Percentiles rank a stretch among this genome's conserved stretches.
These are phyloP conservation scores for Cladophialophora chaetospira DNA, from an alignment of 2,329 filamentous ascomycete species.

Conservation along the genomic window DNA sequence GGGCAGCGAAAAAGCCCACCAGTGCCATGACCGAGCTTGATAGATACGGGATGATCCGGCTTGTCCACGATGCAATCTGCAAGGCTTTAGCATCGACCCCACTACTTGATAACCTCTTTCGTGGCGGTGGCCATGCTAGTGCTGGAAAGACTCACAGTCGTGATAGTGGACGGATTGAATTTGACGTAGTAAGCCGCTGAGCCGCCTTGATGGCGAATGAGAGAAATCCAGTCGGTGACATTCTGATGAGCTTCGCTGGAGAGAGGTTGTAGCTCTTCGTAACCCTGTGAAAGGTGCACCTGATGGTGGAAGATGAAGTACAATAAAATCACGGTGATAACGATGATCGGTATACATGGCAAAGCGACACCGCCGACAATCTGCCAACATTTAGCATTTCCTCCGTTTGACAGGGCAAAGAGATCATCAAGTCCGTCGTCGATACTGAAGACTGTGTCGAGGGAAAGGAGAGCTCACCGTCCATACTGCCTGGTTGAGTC, in stretches of 20 bases:
- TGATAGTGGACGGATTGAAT: slow-evolving; percentile 1
- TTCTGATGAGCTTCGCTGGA: not conserved
- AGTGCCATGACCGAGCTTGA: slow-evolving; percentile 18
- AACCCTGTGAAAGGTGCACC: not conserved
- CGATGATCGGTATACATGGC: slow-evolving; percentile 14
- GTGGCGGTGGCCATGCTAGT: not conserved
- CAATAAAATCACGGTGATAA: slow-evolving; percentile 5
- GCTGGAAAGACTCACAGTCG: not conserved
- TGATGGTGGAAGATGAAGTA: slow-evolving; percentile 16
- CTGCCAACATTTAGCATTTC: too few relatives aligned
- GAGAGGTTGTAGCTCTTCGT: not conserved
- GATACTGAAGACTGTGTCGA: too few relatives aligned
- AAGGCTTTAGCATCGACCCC: too few relatives aligned
- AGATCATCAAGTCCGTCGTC: too few relatives aligned
- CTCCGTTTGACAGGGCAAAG: too few relatives aligned
- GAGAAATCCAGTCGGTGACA: not conserved
- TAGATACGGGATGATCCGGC: slow-evolving; percentile 19
- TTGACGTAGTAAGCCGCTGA: not conserved
- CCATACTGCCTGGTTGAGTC: not conserved
- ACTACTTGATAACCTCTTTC: too few relatives aligned
- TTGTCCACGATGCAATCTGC: slow-evolving; percentile 20
- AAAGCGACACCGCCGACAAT: slow-evolving; percentile 15
- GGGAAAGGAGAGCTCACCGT: too few relatives aligned
- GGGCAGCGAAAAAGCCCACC: slow-evolving; percentile 19
- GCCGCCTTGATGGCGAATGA: not conserved